These are phyloP conservation scores for Cyclaneusma minus DNA, from an alignment of 2,329 filamentous ascomycete species.

Conservation along the genomic window DNA sequence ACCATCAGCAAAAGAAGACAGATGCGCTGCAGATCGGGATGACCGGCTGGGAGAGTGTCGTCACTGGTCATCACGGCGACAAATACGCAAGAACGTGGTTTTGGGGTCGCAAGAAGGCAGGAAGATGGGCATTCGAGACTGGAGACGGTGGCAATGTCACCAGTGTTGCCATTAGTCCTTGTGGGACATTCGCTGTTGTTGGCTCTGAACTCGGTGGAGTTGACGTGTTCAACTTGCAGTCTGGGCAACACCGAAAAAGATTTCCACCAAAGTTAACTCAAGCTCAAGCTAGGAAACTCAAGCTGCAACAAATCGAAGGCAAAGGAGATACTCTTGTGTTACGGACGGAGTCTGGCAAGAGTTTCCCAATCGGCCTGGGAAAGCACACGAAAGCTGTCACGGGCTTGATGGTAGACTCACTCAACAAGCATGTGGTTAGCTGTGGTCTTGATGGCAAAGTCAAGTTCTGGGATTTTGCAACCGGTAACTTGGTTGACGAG, in stretches of 20 bases:
- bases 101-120: conserved; percentile 87
- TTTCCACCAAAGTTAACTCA: conserved; percentile 72
- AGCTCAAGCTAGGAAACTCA: conserved; percentile 62
- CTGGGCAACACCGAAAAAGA: conserved; percentile 71
- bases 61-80: conserved; percentile 83
- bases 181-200: conserved; percentile 84
- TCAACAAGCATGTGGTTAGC: conserved; percentile 75
- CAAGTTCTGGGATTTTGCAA: conserved; percentile 96
- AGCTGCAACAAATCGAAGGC: conserved; percentile 41
- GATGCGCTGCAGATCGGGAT: conserved; percentile 59
- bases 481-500: conserved; percentile 63
- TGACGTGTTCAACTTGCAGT: conserved; percentile 95
- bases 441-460: conserved; percentile 82
- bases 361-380: conserved; percentile 32
- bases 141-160: conserved; percentile 70
- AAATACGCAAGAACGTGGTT: conserved; percentile 88
- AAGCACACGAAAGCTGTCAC: conserved; percentile 74
- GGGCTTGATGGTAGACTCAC: conserved; percentile 72
- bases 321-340: conserved; percentile 20
- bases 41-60: conserved; percentile 93
- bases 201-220: conserved; percentile 72
- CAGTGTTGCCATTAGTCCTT: conserved; percentile 77
- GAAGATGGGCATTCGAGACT: conserved; percentile 83
- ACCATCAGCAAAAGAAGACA: conserved; percentile 37
- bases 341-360: conserved; percentile 11